Evolutionary conservation across 345 rosid species (phyloP), one percentile per base, ranked within the genome.

Genomic region (Acer campestre): DNA sequence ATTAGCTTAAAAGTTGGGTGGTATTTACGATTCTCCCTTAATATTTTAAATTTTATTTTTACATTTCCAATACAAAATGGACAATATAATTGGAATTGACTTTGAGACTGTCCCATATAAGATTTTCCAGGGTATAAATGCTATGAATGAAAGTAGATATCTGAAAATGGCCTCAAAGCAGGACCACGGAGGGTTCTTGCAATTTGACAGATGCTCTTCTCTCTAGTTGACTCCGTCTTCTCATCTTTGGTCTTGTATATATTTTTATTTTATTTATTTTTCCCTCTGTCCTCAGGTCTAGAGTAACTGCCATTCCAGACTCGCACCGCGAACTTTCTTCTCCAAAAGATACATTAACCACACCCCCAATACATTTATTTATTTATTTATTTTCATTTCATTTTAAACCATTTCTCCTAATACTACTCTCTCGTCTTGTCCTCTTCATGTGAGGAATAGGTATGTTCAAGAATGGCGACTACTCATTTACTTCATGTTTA

Each of bases 271-370:
- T 71, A 16, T 48, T 46, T n/a, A 10, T 8, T 51, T 31, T n/a
- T 49, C 11, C 11, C 6, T 11, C 12, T 35, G 10, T 20, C 6
- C 7, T 31, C 23, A 10, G 13, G 16, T 40, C 68, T 56, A 7
- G 14, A 16, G 68, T 73, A 77, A 75, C 81, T 40, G 80, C 42
- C 68, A 25, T 71, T n/a, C 5, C 7, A 29, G 31, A 44, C 73
- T 61, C 77, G n/a, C 68, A 64, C 78, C 68, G 35, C 58, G 65
- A 76, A 76, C 76, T 70, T 76, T 76, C 74, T 71, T 74, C 10
- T 67, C 14, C 3, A n/a, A 2, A 25, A 70, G 14, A 17, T 29
- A 56, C 68, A 10, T 73, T 64, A 48, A 27, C 70, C 1, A 2
- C 59, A 10, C 16, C 51, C 51, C 10, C 46, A 11, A 11, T 38